phyloP scores from a whole-genome alignment of 2,329 filamentous ascomycete genomes.

The Talaromyces sp. region DNA sequence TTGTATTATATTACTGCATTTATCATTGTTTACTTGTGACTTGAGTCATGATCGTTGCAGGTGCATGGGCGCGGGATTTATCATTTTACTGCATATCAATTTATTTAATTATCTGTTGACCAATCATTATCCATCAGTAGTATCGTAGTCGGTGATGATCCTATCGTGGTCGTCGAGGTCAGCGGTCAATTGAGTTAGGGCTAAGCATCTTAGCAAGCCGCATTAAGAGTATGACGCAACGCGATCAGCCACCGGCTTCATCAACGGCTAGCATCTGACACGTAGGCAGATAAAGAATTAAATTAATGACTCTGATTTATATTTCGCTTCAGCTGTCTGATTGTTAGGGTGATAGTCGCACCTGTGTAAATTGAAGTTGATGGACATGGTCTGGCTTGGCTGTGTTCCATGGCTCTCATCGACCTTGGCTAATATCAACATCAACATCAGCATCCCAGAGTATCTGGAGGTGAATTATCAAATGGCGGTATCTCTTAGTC shows the following conservation, averaged over 20 bases:
- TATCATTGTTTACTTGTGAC: neutral
- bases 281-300: neutral
- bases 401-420: too few relatives aligned
- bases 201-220: neutral
- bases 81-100: neutral
- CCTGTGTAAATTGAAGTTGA: too few relatives aligned
- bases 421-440: too few relatives aligned
- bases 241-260: constrained; percentile 1
- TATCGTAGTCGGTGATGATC: neutral
- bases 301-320: too few relatives aligned
- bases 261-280: neutral
- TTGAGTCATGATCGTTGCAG: neutral
- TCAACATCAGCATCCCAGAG: too few relatives aligned
- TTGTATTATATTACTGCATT: constrained; percentile 3
- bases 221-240: neutral
- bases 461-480: too few relatives aligned
- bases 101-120: neutral
- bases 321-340: too few relatives aligned
- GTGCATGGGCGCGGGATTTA: neutral
- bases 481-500: too few relatives aligned
- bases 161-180: neutral
- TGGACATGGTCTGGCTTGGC: too few relatives aligned
- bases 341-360: too few relatives aligned
- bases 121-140: neutral
- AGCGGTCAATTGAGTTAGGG: neutral